Evolutionary conservation across 306 rosid genomes (phyloP).

Genomic region (Rubus idaeus): DNA sequence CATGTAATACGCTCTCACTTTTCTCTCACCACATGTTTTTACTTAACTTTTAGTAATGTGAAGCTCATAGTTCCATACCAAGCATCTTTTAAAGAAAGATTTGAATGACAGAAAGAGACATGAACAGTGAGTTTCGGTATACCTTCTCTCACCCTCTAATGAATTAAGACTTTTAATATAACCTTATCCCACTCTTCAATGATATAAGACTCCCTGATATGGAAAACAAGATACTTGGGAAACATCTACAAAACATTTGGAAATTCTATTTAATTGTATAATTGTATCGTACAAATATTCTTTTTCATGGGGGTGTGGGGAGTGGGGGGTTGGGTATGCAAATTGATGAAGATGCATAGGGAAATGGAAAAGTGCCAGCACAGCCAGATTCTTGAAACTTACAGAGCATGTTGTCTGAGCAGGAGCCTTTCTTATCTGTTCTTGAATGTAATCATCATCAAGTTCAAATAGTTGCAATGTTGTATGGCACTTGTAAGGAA

Average conservation of each 20-base stretch:
- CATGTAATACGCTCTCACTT: not conserved
- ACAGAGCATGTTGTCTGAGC: slow-evolving; percentile 63
- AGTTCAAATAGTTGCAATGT: slow-evolving; percentile 86
- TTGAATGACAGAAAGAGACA: not conserved
- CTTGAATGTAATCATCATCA: slow-evolving; percentile 84
- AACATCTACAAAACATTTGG: not conserved
- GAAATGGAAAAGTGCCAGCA: not conserved
- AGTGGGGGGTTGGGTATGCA: not conserved
- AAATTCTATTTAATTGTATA: not conserved
- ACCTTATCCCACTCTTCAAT: no score
- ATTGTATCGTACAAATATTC: not conserved
- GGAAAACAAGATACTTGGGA: not conserved
- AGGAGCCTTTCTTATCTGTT: slow-evolving; percentile 71
- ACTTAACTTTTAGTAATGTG: not conserved
- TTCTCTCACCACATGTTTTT: not conserved
- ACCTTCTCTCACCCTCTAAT: no score
- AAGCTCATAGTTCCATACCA: not conserved
- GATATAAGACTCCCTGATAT: no score
- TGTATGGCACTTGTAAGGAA: slow-evolving; percentile 87
- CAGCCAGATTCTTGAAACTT: slow-evolving; percentile 28
- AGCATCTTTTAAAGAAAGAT: not conserved
- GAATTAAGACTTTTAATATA: no score
- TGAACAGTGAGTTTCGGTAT: no score
- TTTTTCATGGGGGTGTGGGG: not conserved
- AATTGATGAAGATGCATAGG: not conserved